Evolutionary conservation across 73 alveolate species (phyloP).

Genomic region (Loxodes magnus): DNA sequence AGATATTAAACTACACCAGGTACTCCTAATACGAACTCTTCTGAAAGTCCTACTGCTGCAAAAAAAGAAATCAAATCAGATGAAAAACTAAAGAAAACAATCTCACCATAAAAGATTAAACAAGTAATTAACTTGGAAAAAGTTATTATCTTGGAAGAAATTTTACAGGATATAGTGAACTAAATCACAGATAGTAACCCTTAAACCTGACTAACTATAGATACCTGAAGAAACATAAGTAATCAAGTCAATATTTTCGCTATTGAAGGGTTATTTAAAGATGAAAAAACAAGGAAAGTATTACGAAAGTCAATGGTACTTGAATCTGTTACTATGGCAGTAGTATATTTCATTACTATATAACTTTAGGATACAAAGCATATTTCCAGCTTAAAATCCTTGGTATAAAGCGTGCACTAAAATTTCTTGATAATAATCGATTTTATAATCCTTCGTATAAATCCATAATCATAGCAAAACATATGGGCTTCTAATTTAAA

Average conservation of each 20-base stretch:
- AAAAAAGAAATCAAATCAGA: too few relatives aligned
- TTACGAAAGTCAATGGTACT: slow-evolving; percentile 3
- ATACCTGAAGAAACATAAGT: slow-evolving; percentile 6
- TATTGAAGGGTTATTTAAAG: neutral
- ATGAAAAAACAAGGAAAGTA: neutral
- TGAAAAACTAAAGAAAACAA: too few relatives aligned
- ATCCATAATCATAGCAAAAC: slow-evolving; percentile 23
- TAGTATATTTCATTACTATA: neutral
- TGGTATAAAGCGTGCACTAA: slow-evolving; percentile 31
- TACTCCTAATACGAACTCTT: too few relatives aligned
- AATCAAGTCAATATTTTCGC: neutral
- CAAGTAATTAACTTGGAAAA: too few relatives aligned
- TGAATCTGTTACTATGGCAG: slow-evolving; percentile 3
- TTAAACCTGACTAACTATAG: too few relatives aligned
- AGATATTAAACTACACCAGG: too few relatives aligned
- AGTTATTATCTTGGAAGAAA: too few relatives aligned
- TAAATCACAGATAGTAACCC: too few relatives aligned
- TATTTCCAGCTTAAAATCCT: slow-evolving; percentile 11
- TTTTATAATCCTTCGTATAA: slow-evolving; percentile 29
- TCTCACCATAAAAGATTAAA: too few relatives aligned
- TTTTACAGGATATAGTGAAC: too few relatives aligned
- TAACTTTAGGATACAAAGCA: slow-evolving; percentile 2
- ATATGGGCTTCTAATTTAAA: slow-evolving; percentile 21
- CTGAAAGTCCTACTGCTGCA: too few relatives aligned
- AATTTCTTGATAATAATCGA: slow-evolving; percentile 31